Conservation (phyloP, 2,329 filamentous ascomycete genomes). For the Exophiala viscosa region DNA sequence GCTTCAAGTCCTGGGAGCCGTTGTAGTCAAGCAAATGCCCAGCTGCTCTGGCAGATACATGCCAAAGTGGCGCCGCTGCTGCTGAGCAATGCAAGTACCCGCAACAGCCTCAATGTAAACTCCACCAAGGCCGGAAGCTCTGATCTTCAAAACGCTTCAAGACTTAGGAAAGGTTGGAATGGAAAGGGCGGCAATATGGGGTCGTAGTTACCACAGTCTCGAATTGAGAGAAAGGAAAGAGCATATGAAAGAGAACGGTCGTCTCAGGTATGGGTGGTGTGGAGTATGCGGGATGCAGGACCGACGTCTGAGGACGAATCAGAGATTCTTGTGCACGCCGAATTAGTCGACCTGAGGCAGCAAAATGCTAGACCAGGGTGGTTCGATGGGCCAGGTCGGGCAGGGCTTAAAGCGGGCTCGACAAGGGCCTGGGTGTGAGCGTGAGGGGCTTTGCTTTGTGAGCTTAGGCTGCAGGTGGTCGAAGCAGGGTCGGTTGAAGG, state of each 20-base stretch:
- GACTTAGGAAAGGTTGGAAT: constrained; percentile 1
- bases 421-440: constrained; percentile 16
- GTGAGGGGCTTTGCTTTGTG: constrained; percentile 10
- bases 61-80: constrained; percentile 2
- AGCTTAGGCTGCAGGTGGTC: constrained; percentile 17
- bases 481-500: constrained; percentile 10
- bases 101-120: constrained; percentile 8
- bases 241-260: constrained; percentile 22
- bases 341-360: constrained; percentile 14
- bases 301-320: constrained; percentile 1
- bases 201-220: constrained; percentile 6
- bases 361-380: constrained; percentile 8
- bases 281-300: constrained; percentile 12
- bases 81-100: constrained; percentile 22
- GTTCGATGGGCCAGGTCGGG: constrained; percentile 8
- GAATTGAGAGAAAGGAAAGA: constrained; percentile 10
- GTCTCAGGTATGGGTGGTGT: constrained; percentile 12
- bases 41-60: constrained; percentile 13
- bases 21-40: constrained; percentile 1
- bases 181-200: constrained; percentile 1
- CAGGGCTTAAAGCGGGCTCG: constrained; percentile 8
- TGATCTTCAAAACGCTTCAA: constrained; percentile 2
- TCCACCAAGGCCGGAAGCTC: constrained; percentile 3
- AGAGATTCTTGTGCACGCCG: constrained; percentile 8
- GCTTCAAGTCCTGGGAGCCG: constrained; percentile 8